These are phyloP conservation scores for Komagataella pseudopastoris DNA, from an alignment of 805 yeast species.

Conservation along the genomic window DNA sequence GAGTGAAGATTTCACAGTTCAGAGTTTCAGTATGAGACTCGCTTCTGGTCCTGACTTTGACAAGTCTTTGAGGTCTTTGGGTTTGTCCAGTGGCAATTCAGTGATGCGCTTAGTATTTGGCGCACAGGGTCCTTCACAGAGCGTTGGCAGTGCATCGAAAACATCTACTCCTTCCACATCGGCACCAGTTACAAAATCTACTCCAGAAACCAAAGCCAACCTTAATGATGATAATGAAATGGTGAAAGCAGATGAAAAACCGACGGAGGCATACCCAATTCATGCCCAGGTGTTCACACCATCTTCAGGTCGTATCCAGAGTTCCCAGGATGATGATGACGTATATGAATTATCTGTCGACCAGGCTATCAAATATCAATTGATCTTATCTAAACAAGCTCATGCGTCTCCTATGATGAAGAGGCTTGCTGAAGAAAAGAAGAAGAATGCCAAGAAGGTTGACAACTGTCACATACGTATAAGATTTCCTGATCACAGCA, in stretches of 20 bases:
- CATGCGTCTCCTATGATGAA: conserved; percentile 18
- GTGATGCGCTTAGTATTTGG: not conserved
- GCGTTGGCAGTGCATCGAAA: not conserved
- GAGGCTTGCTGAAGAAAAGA: conserved; percentile 18
- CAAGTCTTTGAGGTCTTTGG: not conserved
- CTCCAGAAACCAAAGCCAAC: not conserved
- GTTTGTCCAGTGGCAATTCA: not conserved
- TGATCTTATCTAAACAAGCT: conserved; percentile 29
- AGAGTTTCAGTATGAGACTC: not conserved
- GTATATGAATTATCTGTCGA: conserved; percentile 32
- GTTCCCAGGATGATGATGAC: conserved; percentile 15
- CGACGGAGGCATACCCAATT: not conserved
- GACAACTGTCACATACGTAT: conserved; percentile 31
- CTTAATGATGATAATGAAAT: not conserved
- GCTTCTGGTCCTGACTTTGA: not conserved
- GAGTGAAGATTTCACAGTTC: not conserved
- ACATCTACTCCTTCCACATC: not conserved
- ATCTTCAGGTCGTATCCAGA: conserved; percentile 2
- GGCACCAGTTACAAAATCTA: not conserved
- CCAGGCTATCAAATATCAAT: conserved; percentile 41
- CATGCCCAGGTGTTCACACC: conserved; percentile 9
- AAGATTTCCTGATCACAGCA: conserved; percentile 43
- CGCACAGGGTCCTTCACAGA: not conserved
- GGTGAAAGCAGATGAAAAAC: not conserved
- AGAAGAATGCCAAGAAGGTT: conserved; percentile 10